These are phyloP conservation scores for Excoecaria agallocha DNA, from an alignment of 345 rosid genomes.

Conservation along the genomic window DNA sequence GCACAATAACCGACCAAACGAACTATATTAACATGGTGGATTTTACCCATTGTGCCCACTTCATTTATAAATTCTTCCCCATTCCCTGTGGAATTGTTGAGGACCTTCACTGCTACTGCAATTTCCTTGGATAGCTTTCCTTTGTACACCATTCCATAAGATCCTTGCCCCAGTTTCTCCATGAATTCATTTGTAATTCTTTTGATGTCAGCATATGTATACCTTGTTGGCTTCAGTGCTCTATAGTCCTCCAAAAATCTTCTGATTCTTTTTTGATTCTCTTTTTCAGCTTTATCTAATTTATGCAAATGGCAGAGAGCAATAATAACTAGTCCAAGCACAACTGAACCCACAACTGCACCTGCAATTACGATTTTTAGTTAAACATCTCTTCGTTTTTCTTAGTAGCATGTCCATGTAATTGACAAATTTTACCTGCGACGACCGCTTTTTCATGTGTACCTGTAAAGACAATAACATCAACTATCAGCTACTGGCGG, in stretches of 20 bases:
- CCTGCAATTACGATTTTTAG: neutral
- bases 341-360: neutral
- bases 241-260: constrained; percentile 27
- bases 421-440: neutral
- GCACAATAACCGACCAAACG: constrained; percentile 25
- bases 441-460: neutral
- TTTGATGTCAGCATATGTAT: constrained; percentile 14
- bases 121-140: constrained; percentile 25
- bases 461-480: neutral
- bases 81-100: constrained; percentile 19
- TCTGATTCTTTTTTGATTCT: constrained; percentile 11
- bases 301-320: neutral
- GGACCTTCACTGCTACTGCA: constrained; percentile 26
- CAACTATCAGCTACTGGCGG: neutral
- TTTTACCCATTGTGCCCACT: constrained; percentile 23
- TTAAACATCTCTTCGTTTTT: neutral
- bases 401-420: neutral
- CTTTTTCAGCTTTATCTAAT: constrained; percentile 12
- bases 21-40: constrained; percentile 27
- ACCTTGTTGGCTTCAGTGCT: constrained; percentile 17
- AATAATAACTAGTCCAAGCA: neutral
- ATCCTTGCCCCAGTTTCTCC: constrained; percentile 23
- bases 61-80: constrained; percentile 28
- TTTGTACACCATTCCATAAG: constrained; percentile 29
- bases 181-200: constrained; percentile 25